Conservation (phyloP, 306 rosid genomes). For the Crotalaria pallida region DNA sequence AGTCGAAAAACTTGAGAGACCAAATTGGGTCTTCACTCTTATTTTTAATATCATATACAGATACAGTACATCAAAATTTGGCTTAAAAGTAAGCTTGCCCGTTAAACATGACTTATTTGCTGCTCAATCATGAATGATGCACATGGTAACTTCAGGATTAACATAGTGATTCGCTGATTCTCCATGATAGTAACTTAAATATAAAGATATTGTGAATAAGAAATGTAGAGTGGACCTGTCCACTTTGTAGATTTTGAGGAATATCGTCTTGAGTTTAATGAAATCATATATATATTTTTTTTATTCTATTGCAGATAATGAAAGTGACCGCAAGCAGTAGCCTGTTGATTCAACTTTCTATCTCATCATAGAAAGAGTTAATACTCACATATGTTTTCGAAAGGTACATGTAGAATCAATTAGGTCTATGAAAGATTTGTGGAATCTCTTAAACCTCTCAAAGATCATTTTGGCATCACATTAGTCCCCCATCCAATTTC, state of each 20-base stretch:
- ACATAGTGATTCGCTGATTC: not conserved
- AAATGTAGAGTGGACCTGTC: constrained; percentile 15
- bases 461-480: no score
- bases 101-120: not conserved
- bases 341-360: not conserved
- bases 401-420: no score
- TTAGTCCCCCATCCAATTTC: no score
- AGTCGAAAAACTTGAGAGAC: no score
- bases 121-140: not conserved
- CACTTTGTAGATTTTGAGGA: constrained; percentile 3
- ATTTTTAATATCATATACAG: no score
- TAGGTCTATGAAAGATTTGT: no score
- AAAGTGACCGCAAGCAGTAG: not conserved
- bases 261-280: not conserved
- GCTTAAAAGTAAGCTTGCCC: no score
- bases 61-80: no score
- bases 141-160: not conserved
- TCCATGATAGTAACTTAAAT: not conserved
- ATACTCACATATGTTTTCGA: no score
- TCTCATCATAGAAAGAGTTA: no score
- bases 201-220: not conserved
- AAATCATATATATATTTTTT: not conserved
- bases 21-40: no score
- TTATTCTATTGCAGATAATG: not conserved
- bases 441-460: no score